Evolutionary conservation across 2,329 filamentous ascomycete species (phyloP).

Genomic region (Sarocladiaceae sp.): DNA sequence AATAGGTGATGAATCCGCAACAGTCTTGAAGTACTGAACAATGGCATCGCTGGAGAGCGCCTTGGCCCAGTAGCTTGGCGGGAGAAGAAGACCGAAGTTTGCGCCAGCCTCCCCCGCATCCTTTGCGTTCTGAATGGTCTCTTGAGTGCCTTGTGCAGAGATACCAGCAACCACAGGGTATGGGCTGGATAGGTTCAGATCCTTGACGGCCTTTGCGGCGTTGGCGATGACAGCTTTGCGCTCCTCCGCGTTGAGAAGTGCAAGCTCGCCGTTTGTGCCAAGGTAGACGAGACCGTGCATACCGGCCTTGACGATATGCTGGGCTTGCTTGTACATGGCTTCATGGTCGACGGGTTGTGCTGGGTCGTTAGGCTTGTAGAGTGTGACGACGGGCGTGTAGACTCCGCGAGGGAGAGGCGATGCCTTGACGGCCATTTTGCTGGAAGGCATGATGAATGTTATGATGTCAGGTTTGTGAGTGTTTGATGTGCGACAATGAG

Average conservation of each 20-base stretch:
- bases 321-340: slow-evolving; percentile 39
- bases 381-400: slow-evolving; percentile 42
- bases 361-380: slow-evolving; percentile 35
- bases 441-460: slow-evolving; percentile 20
- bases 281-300: slow-evolving; percentile 42
- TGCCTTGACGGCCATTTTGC: slow-evolving; percentile 28
- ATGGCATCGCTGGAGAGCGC: slow-evolving; percentile 46
- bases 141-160: slow-evolving; percentile 46
- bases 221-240: slow-evolving; percentile 35
- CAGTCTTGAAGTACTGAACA: slow-evolving; percentile 61
- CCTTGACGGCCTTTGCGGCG: slow-evolving; percentile 31
- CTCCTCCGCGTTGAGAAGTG: slow-evolving; percentile 34
- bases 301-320: slow-evolving; percentile 35
- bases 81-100: slow-evolving; percentile 69
- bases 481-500: not conserved
- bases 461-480: not conserved
- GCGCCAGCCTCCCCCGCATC: slow-evolving; percentile 65
- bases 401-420: slow-evolving; percentile 37
- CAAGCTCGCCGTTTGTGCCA: slow-evolving; percentile 43
- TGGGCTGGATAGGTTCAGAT: slow-evolving; percentile 23
- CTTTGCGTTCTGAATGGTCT: slow-evolving; percentile 63
- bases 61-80: slow-evolving; percentile 68
- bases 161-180: slow-evolving; percentile 42
- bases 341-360: slow-evolving; percentile 38
- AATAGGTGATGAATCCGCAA: slow-evolving; percentile 57